Evolutionary conservation across 306 rosid species (phyloP).

Genomic region (Coriaria nepalensis): DNA sequence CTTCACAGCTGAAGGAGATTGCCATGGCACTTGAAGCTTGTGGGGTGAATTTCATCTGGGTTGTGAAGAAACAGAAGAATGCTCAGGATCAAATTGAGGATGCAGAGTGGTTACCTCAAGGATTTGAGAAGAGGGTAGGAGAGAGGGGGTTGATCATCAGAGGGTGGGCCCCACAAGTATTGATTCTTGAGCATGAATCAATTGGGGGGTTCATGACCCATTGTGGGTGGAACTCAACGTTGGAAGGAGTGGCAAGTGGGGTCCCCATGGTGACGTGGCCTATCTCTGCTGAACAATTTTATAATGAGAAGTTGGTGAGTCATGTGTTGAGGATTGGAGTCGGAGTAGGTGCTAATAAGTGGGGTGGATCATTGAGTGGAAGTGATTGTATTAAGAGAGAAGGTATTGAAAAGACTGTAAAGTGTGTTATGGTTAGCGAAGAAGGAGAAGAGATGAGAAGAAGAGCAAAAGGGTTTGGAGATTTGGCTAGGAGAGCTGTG

Average conservation of each 20-base stretch:
- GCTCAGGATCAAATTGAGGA: neutral
- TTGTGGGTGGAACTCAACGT: conserved; percentile 35
- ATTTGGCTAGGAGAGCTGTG: conserved; percentile 17
- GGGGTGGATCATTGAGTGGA: conserved; percentile 7
- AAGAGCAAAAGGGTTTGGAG: conserved; percentile 12
- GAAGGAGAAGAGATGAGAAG: conserved; percentile 25
- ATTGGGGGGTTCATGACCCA: conserved; percentile 37
- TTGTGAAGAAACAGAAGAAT: conserved; percentile 10
- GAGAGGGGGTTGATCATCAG: conserved; percentile 22
- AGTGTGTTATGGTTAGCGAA: conserved; percentile 24
- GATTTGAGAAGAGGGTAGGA: conserved; percentile 24
- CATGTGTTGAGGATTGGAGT: conserved; percentile 21
- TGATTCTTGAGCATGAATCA: conserved; percentile 27
- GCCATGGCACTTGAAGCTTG: conserved; percentile 23
- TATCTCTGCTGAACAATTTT: conserved; percentile 24
- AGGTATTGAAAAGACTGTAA: conserved; percentile 21
- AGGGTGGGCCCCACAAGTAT: conserved; percentile 33
- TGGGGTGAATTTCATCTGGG: conserved; percentile 27
- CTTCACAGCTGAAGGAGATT: conserved; percentile 18
- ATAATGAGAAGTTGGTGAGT: conserved; percentile 28
- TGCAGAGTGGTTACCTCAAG: conserved; percentile 18
- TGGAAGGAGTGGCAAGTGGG: conserved; percentile 29
- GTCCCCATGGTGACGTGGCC: conserved; percentile 39
- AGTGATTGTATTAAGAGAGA: conserved; percentile 21
- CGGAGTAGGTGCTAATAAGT: conserved; percentile 17